Evolutionary conservation across 129 eudicot species (phyloP).

Genomic region (Apium graveolens): DNA sequence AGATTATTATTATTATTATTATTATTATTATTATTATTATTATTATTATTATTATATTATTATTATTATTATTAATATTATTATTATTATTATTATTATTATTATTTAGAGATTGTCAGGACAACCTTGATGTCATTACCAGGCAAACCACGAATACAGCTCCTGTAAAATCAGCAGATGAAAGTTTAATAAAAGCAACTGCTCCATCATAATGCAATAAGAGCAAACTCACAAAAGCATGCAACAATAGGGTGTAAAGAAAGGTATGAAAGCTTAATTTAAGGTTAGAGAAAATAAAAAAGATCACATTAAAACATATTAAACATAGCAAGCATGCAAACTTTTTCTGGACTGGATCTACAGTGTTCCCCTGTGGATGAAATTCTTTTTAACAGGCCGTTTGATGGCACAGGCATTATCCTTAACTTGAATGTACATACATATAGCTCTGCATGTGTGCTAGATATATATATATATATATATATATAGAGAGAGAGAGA

Average conservation of each 20-base stretch:
- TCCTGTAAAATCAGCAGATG: conserved; percentile 26
- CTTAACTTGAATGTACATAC: neutral
- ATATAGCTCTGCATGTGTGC: neutral
- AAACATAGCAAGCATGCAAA: neutral
- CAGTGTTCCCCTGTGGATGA: neutral
- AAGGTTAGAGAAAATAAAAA: neutral
- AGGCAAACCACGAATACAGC: conserved; percentile 54
- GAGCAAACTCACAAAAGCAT: neutral
- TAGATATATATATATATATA: no score
- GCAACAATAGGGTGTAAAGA: neutral
- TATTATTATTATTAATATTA: no score
- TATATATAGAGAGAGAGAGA: no score
- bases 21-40: neutral
- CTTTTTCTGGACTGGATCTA: neutral
- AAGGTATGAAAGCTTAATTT: neutral
- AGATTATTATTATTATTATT: neutral
- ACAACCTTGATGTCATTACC: conserved; percentile 52
- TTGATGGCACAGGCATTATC: neutral
- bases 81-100: neutral
- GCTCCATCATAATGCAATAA: neutral
- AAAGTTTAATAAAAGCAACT: neutral
- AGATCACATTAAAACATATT: no score
- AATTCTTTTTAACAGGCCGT: neutral
- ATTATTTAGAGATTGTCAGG: neutral
- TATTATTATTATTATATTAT: neutral